A percentile compares a stretch with the other conserved stretches of the same genome.
These are phyloP conservation scores for Colletotrichum sp. DNA, from an alignment of 2,329 filamentous ascomycete genomes.

Conservation along the genomic window DNA sequence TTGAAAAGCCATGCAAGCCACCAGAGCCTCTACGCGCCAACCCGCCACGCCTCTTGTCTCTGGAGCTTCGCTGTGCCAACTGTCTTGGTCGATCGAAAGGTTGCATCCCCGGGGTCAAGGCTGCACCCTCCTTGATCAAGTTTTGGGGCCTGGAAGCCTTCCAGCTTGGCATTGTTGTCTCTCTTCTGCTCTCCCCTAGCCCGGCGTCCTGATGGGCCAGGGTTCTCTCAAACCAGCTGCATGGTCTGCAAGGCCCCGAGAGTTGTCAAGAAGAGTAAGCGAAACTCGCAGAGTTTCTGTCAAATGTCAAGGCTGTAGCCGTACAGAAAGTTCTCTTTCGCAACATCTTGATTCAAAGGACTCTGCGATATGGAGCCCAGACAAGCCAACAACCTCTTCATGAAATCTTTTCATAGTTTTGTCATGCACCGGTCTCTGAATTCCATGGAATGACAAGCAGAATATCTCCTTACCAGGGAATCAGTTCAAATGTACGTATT, in stretches of 20 bases:
- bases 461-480: neutral
- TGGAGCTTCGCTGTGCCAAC: neutral
- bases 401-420: neutral
- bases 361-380: neutral
- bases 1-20: neutral
- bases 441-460: neutral
- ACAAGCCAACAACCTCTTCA: neutral
- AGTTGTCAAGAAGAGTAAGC: neutral
- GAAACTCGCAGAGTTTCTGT: neutral
- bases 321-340: neutral
- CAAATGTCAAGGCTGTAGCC: neutral
- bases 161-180: neutral
- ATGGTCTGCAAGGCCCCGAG: neutral
- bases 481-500: neutral
- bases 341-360: neutral
- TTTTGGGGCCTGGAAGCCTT: neutral
- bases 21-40: neutral
- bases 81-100: neutral
- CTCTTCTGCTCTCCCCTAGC: neutral
- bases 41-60: neutral
- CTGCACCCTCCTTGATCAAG: neutral
- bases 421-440: neutral
- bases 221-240: neutral
- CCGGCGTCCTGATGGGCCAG: neutral
- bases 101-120: neutral